These are phyloP conservation scores for Amanita thiersii DNA, from an alignment of 768 basidiomycete species.

Conservation along the genomic window DNA sequence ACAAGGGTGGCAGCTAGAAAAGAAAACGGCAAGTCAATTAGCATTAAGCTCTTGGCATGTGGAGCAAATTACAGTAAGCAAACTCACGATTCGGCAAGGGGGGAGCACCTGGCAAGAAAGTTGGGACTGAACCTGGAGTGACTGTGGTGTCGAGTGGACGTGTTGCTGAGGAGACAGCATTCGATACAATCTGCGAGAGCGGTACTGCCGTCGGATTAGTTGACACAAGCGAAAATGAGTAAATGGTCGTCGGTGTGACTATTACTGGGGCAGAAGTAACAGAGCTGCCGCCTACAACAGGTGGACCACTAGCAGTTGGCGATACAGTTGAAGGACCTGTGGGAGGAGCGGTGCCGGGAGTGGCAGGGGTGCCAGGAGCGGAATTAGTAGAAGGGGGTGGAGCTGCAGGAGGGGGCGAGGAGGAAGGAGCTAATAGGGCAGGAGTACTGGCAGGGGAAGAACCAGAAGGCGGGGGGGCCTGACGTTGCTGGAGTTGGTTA, in stretches of 20 bases:
- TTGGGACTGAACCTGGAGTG: slow-evolving; percentile 42
- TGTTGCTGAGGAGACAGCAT: slow-evolving; percentile 33
- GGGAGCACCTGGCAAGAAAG: slow-evolving; percentile 48
- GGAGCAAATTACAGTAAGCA: slow-evolving; percentile 7
- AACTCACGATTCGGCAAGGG: slow-evolving; percentile 45
- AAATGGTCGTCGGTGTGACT: slow-evolving; percentile 22
- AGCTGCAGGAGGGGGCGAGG: slow-evolving; percentile 5
- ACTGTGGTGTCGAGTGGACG: slow-evolving; percentile 36
- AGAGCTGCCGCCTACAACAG: slow-evolving; percentile 1
- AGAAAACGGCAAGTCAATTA: too few relatives aligned
- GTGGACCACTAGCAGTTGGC: slow-evolving; percentile 8
- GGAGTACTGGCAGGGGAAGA: neutral
- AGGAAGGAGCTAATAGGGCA: neutral
- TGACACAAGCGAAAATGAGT: slow-evolving; percentile 35
- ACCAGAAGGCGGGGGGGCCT: slow-evolving; percentile 1
- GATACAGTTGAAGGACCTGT: slow-evolving; percentile 8
- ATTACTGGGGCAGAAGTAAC: slow-evolving; percentile 13
- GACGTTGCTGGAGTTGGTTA: neutral
- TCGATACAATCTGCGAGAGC: slow-evolving; percentile 38
- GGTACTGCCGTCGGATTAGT: slow-evolving; percentile 59
- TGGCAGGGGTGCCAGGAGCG: slow-evolving; percentile 4
- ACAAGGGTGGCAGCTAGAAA: slow-evolving; percentile 31
- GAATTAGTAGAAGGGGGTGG: slow-evolving; percentile 10
- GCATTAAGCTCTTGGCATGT: too few relatives aligned
- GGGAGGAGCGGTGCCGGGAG: slow-evolving; percentile 4